Evolutionary conservation across 306 rosid species (phyloP), one percentile per base, ranked within the genome.

Genomic region (Fagus sylvatica): DNA sequence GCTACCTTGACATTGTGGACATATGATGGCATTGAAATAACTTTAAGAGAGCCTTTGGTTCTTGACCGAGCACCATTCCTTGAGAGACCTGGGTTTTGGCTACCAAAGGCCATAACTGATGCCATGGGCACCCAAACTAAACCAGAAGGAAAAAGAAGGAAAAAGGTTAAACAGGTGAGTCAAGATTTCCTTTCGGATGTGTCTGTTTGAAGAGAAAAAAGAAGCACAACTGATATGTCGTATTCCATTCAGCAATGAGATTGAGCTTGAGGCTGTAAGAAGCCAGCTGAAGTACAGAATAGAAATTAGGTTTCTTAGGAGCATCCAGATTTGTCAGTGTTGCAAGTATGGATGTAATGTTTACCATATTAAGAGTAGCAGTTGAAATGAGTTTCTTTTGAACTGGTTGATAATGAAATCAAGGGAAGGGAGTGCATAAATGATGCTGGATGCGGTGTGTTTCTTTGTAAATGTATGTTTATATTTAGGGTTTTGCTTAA

Each of bases 41-140:
- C 92, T 39, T 19, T 84, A 73, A 89, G 98, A 76, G 98, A 94
- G 53, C 98, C 98, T 5, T 80, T 92, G 82, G 96, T 90, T 64
- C 84, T 92, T 74, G 98, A 94, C 85, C 90, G 97, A 70, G 97
- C 98, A n/a, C 81, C 73, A 0, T 86, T 43, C 72, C 86, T 87
- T 1, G 98, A 92, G 82, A 89, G 90, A 75, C 95, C 97, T 1
- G 98, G 97, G 32, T 94, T 94, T 70, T 92, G 88, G 97, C 87
- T 92, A 53, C 94, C 98, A 4, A 90, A 90, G 79, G 90, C 97
- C 7, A 82, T 92, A 57, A 90, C 98, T 7, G 94, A 88, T 32
- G 90, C 91, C 73, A 55, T 90, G 53, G 94, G 87, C 78, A 80
- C 74, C 81, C 91, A 87, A 80, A 81, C 90, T 49, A 92, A 79